Conservation (phyloP, 441 rosid genomes). For the Brassica hybrid region DNA sequence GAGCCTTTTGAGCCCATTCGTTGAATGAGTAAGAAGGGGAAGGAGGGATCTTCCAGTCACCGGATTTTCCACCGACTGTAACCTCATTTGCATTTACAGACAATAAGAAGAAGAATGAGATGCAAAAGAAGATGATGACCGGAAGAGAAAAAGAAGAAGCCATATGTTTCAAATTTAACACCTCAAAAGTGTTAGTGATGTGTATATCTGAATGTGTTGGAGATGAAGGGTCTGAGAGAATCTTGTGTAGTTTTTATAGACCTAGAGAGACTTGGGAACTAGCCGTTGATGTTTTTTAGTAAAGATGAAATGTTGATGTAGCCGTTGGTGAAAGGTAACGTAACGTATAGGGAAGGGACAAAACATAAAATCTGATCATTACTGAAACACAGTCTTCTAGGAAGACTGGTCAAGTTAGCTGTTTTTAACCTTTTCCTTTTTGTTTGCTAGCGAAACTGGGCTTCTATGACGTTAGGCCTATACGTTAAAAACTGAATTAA, state of each 20-base stretch:
- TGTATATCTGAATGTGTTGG: slow-evolving; percentile 4
- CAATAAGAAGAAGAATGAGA: slow-evolving; percentile 5
- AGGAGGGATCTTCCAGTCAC: slow-evolving; percentile 77
- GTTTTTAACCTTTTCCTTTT: not conserved
- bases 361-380: slow-evolving; percentile 2
- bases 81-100: slow-evolving; percentile 59
- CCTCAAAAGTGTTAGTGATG: not conserved
- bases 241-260: slow-evolving; percentile 31
- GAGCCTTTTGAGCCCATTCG: slow-evolving; percentile 72
- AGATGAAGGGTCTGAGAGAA: slow-evolving; percentile 14
- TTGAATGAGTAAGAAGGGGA: slow-evolving; percentile 74
- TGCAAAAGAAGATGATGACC: slow-evolving; percentile 16
- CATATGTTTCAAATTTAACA: slow-evolving; percentile 10
- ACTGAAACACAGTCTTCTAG: slow-evolving; percentile 16
- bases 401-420: slow-evolving; percentile 33
- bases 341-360: slow-evolving; percentile 29
- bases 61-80: slow-evolving; percentile 70
- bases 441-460: slow-evolving; percentile 3
- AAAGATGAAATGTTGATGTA: slow-evolving; percentile 26
- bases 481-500: too few relatives aligned
- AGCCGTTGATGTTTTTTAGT: slow-evolving; percentile 30
- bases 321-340: slow-evolving; percentile 37
- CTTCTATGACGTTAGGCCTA: not conserved
- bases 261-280: slow-evolving; percentile 20
- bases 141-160: slow-evolving; percentile 34